Percentiles rank a stretch among this genome's conserved stretches.
Conservation (phyloP, 2,329 filamentous ascomycete genomes). For the Hirsutella thompsonii region DNA sequence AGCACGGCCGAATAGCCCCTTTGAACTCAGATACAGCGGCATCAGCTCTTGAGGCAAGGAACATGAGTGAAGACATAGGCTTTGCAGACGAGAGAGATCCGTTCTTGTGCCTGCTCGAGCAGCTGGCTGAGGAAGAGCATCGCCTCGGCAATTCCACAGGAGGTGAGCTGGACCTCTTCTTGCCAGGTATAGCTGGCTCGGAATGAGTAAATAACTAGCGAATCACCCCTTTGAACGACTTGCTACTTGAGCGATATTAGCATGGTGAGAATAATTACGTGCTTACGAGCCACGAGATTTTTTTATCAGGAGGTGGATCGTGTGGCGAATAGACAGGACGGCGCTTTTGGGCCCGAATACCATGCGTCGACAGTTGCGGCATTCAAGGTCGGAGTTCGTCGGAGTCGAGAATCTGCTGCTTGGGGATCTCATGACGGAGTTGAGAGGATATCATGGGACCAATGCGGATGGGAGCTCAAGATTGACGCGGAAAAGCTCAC, state of each 20-base stretch:
- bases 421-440: too few species aligned
- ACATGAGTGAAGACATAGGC: conserved; percentile 33
- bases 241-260: background rate
- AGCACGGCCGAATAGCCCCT: conserved; percentile 9
- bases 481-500: too few species aligned
- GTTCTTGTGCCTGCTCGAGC: conserved; percentile 66
- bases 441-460: too few species aligned
- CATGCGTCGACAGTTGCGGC: background rate
- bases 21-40: conserved; percentile 9
- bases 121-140: conserved; percentile 71
- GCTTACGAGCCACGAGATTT: too few species aligned
- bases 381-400: background rate
- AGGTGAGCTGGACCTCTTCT: conserved; percentile 68
- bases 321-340: background rate
- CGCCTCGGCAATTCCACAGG: conserved; percentile 42
- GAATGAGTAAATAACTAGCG: too few species aligned
- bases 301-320: too few species aligned
- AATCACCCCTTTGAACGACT: background rate
- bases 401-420: too few species aligned
- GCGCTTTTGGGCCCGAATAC: background rate
- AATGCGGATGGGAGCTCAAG: too few species aligned
- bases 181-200: conserved; percentile 17
- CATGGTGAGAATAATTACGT: too few species aligned
- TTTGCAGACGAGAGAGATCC: conserved; percentile 61
- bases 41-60: conserved; percentile 32